Base-by-base conservation (phyloP, 139 green algal genomes). In the Desmodesmus armatus region DNA sequence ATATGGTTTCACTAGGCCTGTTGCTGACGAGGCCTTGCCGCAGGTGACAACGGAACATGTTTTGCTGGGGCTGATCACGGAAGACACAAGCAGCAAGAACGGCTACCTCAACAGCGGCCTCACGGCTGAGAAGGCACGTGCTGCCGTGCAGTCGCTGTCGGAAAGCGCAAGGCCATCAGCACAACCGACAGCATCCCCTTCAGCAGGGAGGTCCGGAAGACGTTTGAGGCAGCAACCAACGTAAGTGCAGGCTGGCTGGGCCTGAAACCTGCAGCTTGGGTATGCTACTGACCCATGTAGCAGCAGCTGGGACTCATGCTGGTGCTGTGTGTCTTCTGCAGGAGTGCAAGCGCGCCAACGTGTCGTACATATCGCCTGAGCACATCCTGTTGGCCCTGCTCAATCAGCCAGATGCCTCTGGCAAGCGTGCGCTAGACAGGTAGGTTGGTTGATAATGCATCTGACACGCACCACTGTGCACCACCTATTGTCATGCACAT, bases 281-380 rank as follows among this genome's bases (percentile, higher is more conserved):
- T n/a, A n/a, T n/a, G n/a, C n/a, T n/a, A n/a, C 62, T 31, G 11
- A 37, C 15, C 9, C 47, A 55, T 13, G 13, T 13, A 55, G 47
- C 13, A 13, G 47, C 13, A 13, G 9, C 43, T 15, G 17, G 27
- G 1, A 51, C 23, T 37, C 3, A 3, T 80, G 44, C 31, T 58
- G 73, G 33, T 39, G 5, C 21, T 70, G 31, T 85, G 79, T 27
- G 51, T 3, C 63, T 29, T 33, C 25, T 55, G 85, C 87, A 97
- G 87, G 93, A 99, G 82, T 96, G 93, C 63, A 92, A 91, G 74
- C 89, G 90, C 78, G 86, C 93, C 71, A 90, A 90, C 35, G 91
- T 97, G 60, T 95, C 92, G 25, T 99, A 94, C 92, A 97, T 99
- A 41, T 89, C 91, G 3, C 95, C 97, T 9, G 96, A 99, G 89